phyloP scores from a whole-genome alignment of 495 filamentous ascomycete genomes.

The Chlorociboria aeruginascens region DNA sequence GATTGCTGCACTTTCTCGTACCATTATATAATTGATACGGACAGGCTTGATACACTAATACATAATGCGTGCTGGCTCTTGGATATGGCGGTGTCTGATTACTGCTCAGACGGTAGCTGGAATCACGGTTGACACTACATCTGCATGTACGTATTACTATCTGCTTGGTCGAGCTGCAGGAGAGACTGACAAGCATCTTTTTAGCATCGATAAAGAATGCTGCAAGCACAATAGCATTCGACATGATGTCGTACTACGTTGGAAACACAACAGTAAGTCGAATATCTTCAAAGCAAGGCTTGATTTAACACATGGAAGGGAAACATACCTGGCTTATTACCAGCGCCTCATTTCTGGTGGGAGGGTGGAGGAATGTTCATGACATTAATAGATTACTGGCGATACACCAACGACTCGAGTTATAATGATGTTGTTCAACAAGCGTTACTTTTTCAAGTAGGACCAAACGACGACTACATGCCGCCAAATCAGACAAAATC shows the following conservation, averaged over 20 bases:
- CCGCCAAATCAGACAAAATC: slow-evolving; percentile 48
- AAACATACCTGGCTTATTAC: slow-evolving; percentile 42
- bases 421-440: slow-evolving; percentile 44
- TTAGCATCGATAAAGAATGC: slow-evolving; percentile 48
- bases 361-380: slow-evolving; percentile 64
- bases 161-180: not conserved
- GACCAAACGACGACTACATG: slow-evolving; percentile 45
- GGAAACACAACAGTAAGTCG: slow-evolving; percentile 43
- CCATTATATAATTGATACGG: not conserved
- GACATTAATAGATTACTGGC: slow-evolving; percentile 59
- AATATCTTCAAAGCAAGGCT: not conserved
- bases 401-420: slow-evolving; percentile 47
- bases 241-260: slow-evolving; percentile 55
- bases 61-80: slow-evolving; percentile 10
- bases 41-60: not conserved
- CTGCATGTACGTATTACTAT: slow-evolving; percentile 8
- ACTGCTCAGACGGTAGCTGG: slow-evolving; percentile 6
- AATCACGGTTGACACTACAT: slow-evolving; percentile 13
- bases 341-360: slow-evolving; percentile 57
- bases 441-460: slow-evolving; percentile 49
- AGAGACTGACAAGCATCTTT: not conserved
- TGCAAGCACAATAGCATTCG: slow-evolving; percentile 47
- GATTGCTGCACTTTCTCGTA: not conserved
- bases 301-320: slow-evolving; percentile 5
- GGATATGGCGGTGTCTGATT: slow-evolving; percentile 8